Evolutionary conservation across 352 stramenopile genomes (phyloP), one percentile per base, ranked within the genome.

Genomic region (Pythium myriotylum): DNA sequence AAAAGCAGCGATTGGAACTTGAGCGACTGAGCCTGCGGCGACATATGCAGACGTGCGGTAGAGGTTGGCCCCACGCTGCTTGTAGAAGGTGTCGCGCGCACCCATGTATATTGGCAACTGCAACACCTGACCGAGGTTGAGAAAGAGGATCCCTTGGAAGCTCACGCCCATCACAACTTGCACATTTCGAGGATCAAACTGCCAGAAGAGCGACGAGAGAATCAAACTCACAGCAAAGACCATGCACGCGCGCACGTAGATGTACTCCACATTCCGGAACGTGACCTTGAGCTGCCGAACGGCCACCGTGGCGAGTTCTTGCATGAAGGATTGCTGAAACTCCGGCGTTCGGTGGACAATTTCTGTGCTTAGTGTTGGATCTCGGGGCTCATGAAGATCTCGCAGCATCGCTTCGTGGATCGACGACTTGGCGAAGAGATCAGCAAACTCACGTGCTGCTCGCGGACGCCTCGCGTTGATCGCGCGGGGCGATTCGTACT

Each of bases 31-130:
- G 29, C 12, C 8, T n/a, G 50, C 66, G 55, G 88, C 73, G 57
- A 73, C 87, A 51, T 92, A 92, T 2, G 87, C 35, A 42, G 88
- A 61, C n/a, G 70, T 81, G 26, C 71, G 73, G 50, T 79, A 91
- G 62, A 90, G 88, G 64, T 89, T 88, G 16, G 70, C 67, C 48
- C 75, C 77, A 10, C 67, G 62, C 40, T 92, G 83, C 51, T 88
- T 90, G 71, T 90, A 89, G 68, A 85, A 92, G 16, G 76, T 39
- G 5, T 54, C 53, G 8, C 67, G 67, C 7, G 58, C 61, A 27
- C 74, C 68, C 54, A 89, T 83, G 47, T 89, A 79, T 17, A 70
- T 74, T 14, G 83, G 73, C 19, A 94, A 63, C 49, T 84, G 73
- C 9, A 78, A 46, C 54, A 88, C 80, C 26, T 76, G 70, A 5